phyloP scores from a whole-genome alignment of 805 yeast species.

The Metschnikowia noctiluminum region DNA sequence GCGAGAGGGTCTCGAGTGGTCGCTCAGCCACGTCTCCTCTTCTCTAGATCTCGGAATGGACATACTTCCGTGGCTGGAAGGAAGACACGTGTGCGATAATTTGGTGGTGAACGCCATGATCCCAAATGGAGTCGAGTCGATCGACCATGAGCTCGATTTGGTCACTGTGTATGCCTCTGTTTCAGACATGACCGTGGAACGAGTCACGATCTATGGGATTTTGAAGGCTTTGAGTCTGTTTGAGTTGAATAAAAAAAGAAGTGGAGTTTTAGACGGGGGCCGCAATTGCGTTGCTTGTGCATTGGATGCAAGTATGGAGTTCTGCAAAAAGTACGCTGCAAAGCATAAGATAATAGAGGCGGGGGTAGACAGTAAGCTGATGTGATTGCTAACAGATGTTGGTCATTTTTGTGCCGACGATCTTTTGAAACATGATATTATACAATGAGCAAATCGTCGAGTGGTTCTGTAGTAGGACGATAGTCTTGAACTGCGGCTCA shows the following conservation, averaged over 20 bases:
- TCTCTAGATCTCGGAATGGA: conserved; percentile 32
- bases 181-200: conserved; percentile 36
- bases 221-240: conserved; percentile 12
- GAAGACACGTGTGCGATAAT: conserved; percentile 25
- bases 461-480: too few species aligned
- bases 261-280: too few species aligned
- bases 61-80: conserved; percentile 28
- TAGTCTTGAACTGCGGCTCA: too few species aligned
- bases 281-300: conserved; percentile 1
- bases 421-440: too few species aligned
- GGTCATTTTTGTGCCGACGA: too few species aligned
- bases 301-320: conserved; percentile 1
- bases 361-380: not conserved
- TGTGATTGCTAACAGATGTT: too few species aligned
- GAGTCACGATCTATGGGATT: conserved; percentile 32
- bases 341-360: not conserved
- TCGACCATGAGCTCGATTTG: conserved; percentile 31
- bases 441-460: too few species aligned
- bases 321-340: conserved; percentile 1
- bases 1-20: conserved; percentile 21
- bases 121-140: conserved; percentile 44
- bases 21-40: conserved; percentile 28
- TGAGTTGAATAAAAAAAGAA: not conserved
- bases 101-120: conserved; percentile 35
- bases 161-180: conserved; percentile 34